Evolutionary conservation across 768 basidiomycete genomes (phyloP).

Genomic region (Rhizopogon sp.): DNA sequence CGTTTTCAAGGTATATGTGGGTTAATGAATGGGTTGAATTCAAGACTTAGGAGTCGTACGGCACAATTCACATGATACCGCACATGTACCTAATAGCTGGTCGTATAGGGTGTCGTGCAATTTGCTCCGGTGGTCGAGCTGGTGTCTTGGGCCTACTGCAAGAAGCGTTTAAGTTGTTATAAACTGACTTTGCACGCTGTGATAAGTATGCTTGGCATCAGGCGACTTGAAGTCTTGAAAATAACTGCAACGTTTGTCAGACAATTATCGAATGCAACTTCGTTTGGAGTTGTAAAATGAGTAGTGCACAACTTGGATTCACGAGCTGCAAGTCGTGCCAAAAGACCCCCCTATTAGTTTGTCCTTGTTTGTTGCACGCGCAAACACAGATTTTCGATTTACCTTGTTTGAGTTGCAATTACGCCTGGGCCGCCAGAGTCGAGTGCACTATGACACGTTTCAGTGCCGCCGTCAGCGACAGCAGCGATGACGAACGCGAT

Average conservation of each 20-base stretch:
- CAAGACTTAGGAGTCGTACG: not conserved
- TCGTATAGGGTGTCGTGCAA: not conserved
- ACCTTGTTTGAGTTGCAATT: slow-evolving; percentile 14
- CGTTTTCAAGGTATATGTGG: slow-evolving; percentile 89
- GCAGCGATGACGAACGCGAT: slow-evolving; percentile 46
- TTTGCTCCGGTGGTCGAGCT: no score
- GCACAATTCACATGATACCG: not conserved
- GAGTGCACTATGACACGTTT: slow-evolving; percentile 56
- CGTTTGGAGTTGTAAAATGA: no score
- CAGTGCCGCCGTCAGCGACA: slow-evolving; percentile 57
- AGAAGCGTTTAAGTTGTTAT: no score
- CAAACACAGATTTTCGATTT: slow-evolving; percentile 8
- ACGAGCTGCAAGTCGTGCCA: no score
- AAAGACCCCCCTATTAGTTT: slow-evolving; percentile 7
- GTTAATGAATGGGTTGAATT: slow-evolving; percentile 76
- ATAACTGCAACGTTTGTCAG: no score
- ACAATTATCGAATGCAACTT: no score
- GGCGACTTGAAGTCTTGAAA: no score
- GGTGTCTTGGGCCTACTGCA: no score
- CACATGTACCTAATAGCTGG: not conserved
- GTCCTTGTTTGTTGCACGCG: slow-evolving; percentile 24
- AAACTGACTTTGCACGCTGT: no score
- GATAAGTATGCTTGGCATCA: no score
- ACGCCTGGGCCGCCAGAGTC: not conserved
- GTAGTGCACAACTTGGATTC: no score